These are phyloP conservation scores for Penicillium verrucosum DNA, from an alignment of 2,329 filamentous ascomycete genomes.

Conservation along the genomic window DNA sequence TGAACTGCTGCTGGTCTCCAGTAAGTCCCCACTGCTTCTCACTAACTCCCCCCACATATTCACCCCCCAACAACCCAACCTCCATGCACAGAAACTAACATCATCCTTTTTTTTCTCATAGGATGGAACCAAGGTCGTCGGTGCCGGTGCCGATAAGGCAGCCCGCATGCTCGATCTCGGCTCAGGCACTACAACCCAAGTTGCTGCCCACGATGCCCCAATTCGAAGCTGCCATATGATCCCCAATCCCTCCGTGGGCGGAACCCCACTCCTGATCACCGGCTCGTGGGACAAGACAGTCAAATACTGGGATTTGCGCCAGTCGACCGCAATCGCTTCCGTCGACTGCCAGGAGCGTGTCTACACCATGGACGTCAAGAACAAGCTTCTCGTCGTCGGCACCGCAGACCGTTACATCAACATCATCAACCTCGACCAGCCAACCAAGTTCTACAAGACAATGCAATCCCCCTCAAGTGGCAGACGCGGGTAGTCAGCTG, in stretches of 20 bases:
- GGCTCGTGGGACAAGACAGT: slow-evolving; percentile 64
- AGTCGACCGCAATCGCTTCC: slow-evolving; percentile 45
- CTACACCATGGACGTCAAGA: slow-evolving; percentile 88
- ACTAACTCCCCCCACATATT: too few species aligned
- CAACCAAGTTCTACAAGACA: slow-evolving; percentile 90
- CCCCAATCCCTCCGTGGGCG: slow-evolving; percentile 53
- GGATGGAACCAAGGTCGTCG: slow-evolving; percentile 88
- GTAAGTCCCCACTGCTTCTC: slow-evolving; percentile 50
- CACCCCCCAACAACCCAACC: neutral
- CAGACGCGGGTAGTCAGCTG: slow-evolving; percentile 94
- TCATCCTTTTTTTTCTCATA: slow-evolving; percentile 37
- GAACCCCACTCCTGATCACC: slow-evolving; percentile 77
- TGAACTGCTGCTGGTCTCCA: slow-evolving; percentile 84
- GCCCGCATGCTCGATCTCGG: slow-evolving; percentile 82
- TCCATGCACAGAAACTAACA: slow-evolving; percentile 3
- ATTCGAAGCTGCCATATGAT: slow-evolving; percentile 78
- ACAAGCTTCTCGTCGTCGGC: slow-evolving; percentile 83
- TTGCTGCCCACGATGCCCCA: slow-evolving; percentile 80
- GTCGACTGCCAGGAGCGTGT: slow-evolving; percentile 53
- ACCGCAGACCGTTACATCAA: slow-evolving; percentile 97
- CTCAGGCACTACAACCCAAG: slow-evolving; percentile 57
- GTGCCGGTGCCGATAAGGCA: slow-evolving; percentile 85
- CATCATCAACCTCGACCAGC: slow-evolving; percentile 84
- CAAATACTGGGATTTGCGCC: slow-evolving; percentile 57
- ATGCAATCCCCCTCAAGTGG: slow-evolving; percentile 94